These are phyloP conservation scores for Monosporascus cannonballus DNA, from an alignment of 2,329 filamentous ascomycete genomes.

Conservation along the genomic window DNA sequence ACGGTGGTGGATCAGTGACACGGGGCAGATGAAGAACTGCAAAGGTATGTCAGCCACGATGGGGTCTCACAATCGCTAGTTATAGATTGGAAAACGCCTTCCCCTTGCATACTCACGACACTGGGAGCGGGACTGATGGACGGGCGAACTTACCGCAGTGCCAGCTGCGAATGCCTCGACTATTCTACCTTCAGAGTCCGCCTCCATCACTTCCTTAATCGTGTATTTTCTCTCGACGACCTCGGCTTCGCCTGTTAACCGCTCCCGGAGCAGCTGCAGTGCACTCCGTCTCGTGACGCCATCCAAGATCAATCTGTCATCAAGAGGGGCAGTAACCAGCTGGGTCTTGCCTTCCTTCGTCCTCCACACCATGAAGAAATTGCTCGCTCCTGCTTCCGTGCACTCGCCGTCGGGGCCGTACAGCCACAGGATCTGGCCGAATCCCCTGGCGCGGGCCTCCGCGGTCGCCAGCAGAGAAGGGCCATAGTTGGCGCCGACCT, in stretches of 20 bases:
- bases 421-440: conserved; percentile 90
- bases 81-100: background rate
- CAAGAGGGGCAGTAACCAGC: conserved; percentile 77
- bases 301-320: conserved; percentile 77
- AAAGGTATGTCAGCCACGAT: conserved; percentile 6
- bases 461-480: conserved; percentile 72
- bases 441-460: conserved; percentile 68
- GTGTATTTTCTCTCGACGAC: conserved; percentile 79
- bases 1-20: conserved; percentile 63
- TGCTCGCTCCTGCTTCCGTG: conserved; percentile 86
- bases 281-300: conserved; percentile 82
- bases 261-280: conserved; percentile 62
- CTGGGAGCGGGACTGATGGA: background rate
- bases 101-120: background rate
- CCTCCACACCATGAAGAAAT: conserved; percentile 84
- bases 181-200: conserved; percentile 66
- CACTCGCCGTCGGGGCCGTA: conserved; percentile 73
- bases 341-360: conserved; percentile 57
- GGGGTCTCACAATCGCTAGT: too few relatives aligned
- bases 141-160: conserved; percentile 61
- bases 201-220: conserved; percentile 70
- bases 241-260: conserved; percentile 55
- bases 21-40: conserved; percentile 64
- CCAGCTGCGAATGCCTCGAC: conserved; percentile 83
- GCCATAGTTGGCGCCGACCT: conserved; percentile 91